Evolutionary conservation across 1,139 yeast species (phyloP).

Genomic region (Blastobotrys apis): DNA sequence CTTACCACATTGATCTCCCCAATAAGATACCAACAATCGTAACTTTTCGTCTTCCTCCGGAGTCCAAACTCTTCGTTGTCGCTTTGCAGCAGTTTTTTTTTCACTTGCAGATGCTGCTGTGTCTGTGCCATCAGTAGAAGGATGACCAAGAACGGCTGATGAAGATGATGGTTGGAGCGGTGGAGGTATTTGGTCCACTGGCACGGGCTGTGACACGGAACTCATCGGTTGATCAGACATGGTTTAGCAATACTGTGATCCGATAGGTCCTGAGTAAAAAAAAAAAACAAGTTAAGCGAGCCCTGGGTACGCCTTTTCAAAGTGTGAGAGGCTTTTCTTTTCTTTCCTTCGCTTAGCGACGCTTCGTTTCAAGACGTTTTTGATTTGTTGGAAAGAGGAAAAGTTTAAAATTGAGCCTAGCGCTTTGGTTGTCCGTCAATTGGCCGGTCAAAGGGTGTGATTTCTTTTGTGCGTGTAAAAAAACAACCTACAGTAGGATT

Average conservation of each 20-base stretch:
- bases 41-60: conserved; percentile 71
- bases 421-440: too few species aligned
- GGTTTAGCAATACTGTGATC: too few species aligned
- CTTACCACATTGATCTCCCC: conserved; percentile 89
- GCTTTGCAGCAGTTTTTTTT: conserved; percentile 8
- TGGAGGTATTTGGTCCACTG: not conserved
- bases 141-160: conserved; percentile 6
- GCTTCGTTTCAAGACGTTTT: not conserved
- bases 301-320: too few species aligned
- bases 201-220: conserved; percentile 8
- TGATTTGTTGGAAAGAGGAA: not conserved
- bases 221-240: too few species aligned
- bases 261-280: too few species aligned
- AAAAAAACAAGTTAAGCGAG: too few species aligned
- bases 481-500: too few species aligned
- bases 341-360: too few species aligned
- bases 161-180: not conserved
- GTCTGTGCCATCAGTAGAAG: too few species aligned
- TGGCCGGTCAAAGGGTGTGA: too few species aligned
- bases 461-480: too few species aligned
- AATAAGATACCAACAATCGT: conserved; percentile 62
- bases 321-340: too few species aligned
- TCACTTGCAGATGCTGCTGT: not conserved
- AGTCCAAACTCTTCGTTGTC: conserved; percentile 61
- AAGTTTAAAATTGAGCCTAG: not conserved